A percentile compares a stretch with the other conserved stretches of the same genome.
phyloP scores from a whole-genome alignment of 352 stramenopile genomes.

The Achlya hypogyna region DNA sequence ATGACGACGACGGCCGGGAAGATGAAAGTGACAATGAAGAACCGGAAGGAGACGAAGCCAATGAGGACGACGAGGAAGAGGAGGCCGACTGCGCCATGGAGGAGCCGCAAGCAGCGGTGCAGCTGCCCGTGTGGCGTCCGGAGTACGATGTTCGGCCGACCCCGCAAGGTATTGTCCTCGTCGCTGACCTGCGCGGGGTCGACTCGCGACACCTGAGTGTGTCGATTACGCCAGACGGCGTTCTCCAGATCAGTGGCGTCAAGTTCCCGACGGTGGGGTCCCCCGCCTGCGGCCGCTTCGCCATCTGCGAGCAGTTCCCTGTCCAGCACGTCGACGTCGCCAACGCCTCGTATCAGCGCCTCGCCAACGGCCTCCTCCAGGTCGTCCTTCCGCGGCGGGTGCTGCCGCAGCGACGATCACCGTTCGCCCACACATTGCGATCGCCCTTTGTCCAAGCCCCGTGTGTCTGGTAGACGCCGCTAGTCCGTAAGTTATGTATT shows the following conservation, averaged over 20 bases:
- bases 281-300: constrained; percentile 2
- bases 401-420: not conserved
- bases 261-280: not conserved
- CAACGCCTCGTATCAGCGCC: not conserved
- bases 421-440: not conserved
- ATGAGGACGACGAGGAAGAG: too few species aligned
- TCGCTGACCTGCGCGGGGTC: constrained; percentile 3
- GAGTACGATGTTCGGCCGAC: not conserved
- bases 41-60: not conserved
- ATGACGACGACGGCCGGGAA: not conserved
- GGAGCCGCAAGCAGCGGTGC: too few species aligned
- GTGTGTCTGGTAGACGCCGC: not conserved
- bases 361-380: not conserved
- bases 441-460: not conserved
- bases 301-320: not conserved
- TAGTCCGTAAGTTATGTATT: not conserved
- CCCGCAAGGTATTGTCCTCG: not conserved
- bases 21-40: not conserved
- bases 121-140: not conserved
- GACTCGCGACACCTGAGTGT: not conserved
- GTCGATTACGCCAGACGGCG: not conserved
- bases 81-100: too few species aligned
- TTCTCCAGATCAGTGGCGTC: not conserved
- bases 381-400: not conserved
- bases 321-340: not conserved